Base-by-base conservation (phyloP, 2,329 filamentous ascomycete species). In the Diaporthe longicolla region DNA sequence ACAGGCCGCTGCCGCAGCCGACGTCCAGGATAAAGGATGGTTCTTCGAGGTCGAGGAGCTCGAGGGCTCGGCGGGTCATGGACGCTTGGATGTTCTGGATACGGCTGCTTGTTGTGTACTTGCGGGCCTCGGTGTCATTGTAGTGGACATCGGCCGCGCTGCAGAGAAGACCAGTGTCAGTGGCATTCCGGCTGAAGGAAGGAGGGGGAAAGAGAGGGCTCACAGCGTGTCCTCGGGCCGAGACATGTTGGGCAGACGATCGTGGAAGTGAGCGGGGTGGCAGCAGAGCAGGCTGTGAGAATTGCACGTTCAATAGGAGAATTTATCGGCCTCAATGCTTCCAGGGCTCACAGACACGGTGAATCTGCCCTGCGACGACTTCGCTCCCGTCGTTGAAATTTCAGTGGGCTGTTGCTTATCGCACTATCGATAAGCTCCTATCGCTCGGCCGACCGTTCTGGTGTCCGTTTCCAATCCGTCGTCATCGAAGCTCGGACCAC, bases 141-240 rank as follows among this genome's bases (percentile, higher is more conserved):
- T 99, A 99, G 88, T 97, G 97, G 81, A 98, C 93, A 85, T 99
- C 97, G 77, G 97, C 96, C 68, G 95, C 94, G 82, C 95, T 97
- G 82, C 72, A 50, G 72, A 65, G 50, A 29, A 58, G 71, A 72
- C 71, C 32, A 77, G 78, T 75, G 57, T 63, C 26, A 55, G 70
- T 63, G 35, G 24, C 37, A 19, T 50, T 29, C 21, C 29, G 74
- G 72, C 77, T 77, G 75, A 75, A 68, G 73, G 71, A 70, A 70
- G 63, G 57, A 45, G 71, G 73, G 72, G n/a, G 71, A 73, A 61
- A 72, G 48, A 72, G 74, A 73, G 76, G 43, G 79, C 90, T 80
- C 88, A 97, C 94, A 98, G 92, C 77, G 91, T 93, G 86, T 99
- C 97, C 88, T 99, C 97, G 77, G 97, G 97, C 79, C 97, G 95